Evolutionary conservation across 495 filamentous ascomycete species (phyloP).

Genomic region (Amphirosellinia nigrospora): DNA sequence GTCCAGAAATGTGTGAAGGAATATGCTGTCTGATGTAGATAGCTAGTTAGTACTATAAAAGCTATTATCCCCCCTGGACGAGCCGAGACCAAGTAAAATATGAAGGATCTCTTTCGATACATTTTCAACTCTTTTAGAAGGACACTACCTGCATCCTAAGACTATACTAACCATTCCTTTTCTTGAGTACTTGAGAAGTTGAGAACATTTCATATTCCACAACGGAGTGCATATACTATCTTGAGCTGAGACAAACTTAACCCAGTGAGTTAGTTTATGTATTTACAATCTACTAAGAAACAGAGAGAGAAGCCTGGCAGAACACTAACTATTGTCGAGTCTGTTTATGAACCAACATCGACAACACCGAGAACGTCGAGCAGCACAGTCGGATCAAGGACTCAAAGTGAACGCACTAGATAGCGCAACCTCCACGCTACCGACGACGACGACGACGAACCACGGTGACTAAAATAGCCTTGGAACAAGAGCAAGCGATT

Average conservation of each 20-base stretch:
- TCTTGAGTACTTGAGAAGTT: neutral
- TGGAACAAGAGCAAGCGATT: neutral
- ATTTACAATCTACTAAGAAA: neutral
- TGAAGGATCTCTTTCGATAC: slow-evolving; percentile 4
- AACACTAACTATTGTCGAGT: neutral
- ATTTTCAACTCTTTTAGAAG: slow-evolving; percentile 10
- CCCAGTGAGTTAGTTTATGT: neutral
- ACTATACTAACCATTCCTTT: neutral
- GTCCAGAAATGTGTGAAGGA: neutral
- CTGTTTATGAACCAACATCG: neutral
- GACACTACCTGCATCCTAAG: neutral
- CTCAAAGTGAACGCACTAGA: neutral
- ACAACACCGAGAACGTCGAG: no score
- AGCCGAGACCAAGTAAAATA: slow-evolving; percentile 4
- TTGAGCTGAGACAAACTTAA: neutral
- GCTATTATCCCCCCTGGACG: slow-evolving; percentile 15
- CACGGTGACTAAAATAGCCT: neutral
- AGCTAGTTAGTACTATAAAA: slow-evolving; percentile 21
- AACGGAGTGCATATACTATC: neutral
- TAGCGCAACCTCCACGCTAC: no score
- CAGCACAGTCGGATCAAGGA: neutral
- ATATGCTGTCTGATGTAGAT: slow-evolving; percentile 24
- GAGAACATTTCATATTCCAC: neutral
- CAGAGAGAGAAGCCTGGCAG: neutral
- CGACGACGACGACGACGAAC: neutral